These are phyloP conservation scores for Penicillium cinerascens DNA, from an alignment of 495 filamentous ascomycete genomes.

Conservation along the genomic window DNA sequence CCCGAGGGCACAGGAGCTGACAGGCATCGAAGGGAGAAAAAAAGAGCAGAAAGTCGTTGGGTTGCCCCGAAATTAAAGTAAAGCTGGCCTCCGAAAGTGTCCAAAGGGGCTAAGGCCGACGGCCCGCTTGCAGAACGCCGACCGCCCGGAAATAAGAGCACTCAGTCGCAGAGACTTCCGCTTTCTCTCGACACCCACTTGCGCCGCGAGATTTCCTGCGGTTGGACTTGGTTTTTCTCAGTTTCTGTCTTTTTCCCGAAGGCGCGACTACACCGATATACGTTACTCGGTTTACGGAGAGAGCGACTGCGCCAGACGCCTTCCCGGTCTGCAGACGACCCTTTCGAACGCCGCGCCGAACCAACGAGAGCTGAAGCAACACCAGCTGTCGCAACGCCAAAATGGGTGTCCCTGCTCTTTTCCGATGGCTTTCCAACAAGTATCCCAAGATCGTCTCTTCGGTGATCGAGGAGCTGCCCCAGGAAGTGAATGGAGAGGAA, in stretches of 20 bases:
- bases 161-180: conserved; percentile 21
- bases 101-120: conserved; percentile 19
- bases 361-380: conserved; percentile 3
- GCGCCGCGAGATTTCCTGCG: conserved; percentile 18
- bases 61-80: conserved; percentile 12
- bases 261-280: background rate
- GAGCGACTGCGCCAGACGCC: conserved; percentile 1
- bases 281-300: background rate
- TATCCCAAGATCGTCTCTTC: conserved; percentile 94
- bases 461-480: conserved; percentile 80
- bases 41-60: background rate
- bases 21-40: conserved; percentile 28
- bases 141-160: conserved; percentile 23
- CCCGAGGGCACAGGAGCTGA: conserved; percentile 26
- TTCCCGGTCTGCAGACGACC: conserved; percentile 1
- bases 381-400: conserved; percentile 31
- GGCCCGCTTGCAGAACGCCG: conserved; percentile 17
- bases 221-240: conserved; percentile 8
- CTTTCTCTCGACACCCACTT: conserved; percentile 4
- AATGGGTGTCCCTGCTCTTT: conserved; percentile 94
- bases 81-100: conserved; percentile 25
- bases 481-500: conserved; percentile 71
- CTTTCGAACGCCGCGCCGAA: conserved; percentile 13
- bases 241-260: background rate
- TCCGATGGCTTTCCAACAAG: conserved; percentile 90